Conservation (phyloP, 768 basidiomycete species). For the Leucogyrophana mollusca region DNA sequence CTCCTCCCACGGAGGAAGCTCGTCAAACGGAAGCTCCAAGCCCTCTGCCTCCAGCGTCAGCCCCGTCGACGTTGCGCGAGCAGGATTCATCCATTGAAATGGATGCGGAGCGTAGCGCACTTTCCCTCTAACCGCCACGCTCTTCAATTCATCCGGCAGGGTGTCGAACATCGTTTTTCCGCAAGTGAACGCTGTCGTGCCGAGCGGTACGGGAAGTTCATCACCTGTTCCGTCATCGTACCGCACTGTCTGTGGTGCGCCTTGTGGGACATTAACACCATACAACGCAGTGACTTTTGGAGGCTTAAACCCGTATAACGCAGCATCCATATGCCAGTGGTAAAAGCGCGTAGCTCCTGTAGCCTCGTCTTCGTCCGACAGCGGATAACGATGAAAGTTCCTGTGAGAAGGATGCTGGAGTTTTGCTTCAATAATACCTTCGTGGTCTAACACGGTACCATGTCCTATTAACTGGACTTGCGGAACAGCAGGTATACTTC, state of each 20-base stretch:
- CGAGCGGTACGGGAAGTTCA: slow-evolving; percentile 44
- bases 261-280: slow-evolving; percentile 39
- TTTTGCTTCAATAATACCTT: slow-evolving; percentile 38
- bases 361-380: slow-evolving; percentile 40
- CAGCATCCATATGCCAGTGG: slow-evolving; percentile 50
- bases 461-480: slow-evolving; percentile 53
- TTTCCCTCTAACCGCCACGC: slow-evolving; percentile 47
- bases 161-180: slow-evolving; percentile 56
- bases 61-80: slow-evolving; percentile 48
- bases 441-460: slow-evolving; percentile 37
- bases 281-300: slow-evolving; percentile 47
- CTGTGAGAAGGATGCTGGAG: slow-evolving; percentile 49
- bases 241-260: slow-evolving; percentile 32
- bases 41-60: slow-evolving; percentile 54
- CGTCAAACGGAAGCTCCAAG: slow-evolving; percentile 42
- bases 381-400: slow-evolving; percentile 41
- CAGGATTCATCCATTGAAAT: slow-evolving; percentile 59
- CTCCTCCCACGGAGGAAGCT: slow-evolving; percentile 57
- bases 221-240: slow-evolving; percentile 50
- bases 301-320: slow-evolving; percentile 30
- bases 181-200: slow-evolving; percentile 50
- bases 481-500: slow-evolving; percentile 43
- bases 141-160: slow-evolving; percentile 47
- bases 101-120: slow-evolving; percentile 54
- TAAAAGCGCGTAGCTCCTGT: slow-evolving; percentile 42